Percentiles rank a stretch among this genome's conserved stretches.
phyloP scores from a whole-genome alignment of 2,329 filamentous ascomycete genomes.

The Pseudogymnoascus sp. region DNA sequence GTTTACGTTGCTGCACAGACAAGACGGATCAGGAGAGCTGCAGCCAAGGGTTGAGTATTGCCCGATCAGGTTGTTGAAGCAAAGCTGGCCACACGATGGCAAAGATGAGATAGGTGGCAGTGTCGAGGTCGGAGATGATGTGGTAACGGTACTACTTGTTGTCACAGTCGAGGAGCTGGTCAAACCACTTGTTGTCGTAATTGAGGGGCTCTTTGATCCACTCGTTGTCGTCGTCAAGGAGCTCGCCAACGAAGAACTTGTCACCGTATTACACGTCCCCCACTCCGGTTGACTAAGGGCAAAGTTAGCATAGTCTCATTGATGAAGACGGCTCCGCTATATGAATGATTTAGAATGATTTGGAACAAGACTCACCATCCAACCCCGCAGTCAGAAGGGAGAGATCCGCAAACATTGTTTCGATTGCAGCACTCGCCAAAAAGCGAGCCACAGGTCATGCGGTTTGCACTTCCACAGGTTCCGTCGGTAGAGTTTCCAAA shows the following conservation, averaged over 20 bases:
- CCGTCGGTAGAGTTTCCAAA: slow-evolving; percentile 25
- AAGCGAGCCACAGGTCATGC: slow-evolving; percentile 11
- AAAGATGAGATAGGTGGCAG: slow-evolving; percentile 1
- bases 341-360: not conserved
- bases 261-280: not conserved
- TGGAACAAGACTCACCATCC: not conserved
- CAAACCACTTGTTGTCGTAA: too few species aligned
- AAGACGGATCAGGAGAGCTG: slow-evolving; percentile 26
- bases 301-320: not conserved
- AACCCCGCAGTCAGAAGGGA: slow-evolving; percentile 6
- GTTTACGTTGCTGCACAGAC: slow-evolving; percentile 32
- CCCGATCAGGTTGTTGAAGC: slow-evolving; percentile 32
- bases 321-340: not conserved
- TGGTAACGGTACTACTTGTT: not conserved
- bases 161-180: not conserved
- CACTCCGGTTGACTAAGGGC: not conserved
- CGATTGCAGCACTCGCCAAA: slow-evolving; percentile 7
- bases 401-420: not conserved
- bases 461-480: slow-evolving; percentile 25
- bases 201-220: too few species aligned
- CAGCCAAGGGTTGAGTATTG: slow-evolving; percentile 33
- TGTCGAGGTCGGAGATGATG: not conserved
- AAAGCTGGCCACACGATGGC: slow-evolving; percentile 13
- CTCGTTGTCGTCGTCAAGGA: too few species aligned
- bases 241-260: not conserved